Conservation (phyloP, 805 yeast genomes). For the Sugiyamaella mastotermitis region DNA sequence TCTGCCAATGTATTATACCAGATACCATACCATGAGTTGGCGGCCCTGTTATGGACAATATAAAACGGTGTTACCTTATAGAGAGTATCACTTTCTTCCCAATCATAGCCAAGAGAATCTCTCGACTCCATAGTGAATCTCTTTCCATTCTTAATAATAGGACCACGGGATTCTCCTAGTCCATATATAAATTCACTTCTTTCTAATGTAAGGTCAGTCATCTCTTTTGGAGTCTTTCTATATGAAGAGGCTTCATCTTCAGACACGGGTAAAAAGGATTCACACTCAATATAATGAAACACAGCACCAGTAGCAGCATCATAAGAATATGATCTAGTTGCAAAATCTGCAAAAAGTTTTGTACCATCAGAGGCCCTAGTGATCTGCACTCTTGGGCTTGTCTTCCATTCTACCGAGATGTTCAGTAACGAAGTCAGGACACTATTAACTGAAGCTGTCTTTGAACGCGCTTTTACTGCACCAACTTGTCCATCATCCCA, state of each 20-base stretch:
- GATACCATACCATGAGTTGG: slow-evolving; percentile 9
- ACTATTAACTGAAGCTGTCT: too few relatives aligned
- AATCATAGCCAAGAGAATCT: slow-evolving; percentile 11
- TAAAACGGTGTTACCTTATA: slow-evolving; percentile 11
- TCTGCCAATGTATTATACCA: slow-evolving; percentile 12
- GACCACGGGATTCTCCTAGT: slow-evolving; percentile 11
- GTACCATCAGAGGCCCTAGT: too few relatives aligned
- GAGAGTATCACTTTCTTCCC: slow-evolving; percentile 15
- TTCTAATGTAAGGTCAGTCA: slow-evolving; percentile 2
- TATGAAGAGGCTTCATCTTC: slow-evolving; percentile 11
- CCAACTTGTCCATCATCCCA: too few relatives aligned
- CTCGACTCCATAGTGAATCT: slow-evolving; percentile 10
- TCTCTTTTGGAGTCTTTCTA: slow-evolving; percentile 6
- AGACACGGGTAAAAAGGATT: slow-evolving; percentile 7
- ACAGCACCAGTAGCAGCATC: slow-evolving; percentile 12
- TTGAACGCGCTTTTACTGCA: too few relatives aligned
- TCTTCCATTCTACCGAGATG: too few relatives aligned
- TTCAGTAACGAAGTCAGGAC: too few relatives aligned
- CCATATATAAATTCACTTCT: slow-evolving; percentile 12
- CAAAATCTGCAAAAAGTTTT: slow-evolving; percentile 6
- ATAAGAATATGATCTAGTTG: slow-evolving; percentile 5
- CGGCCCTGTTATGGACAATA: slow-evolving; percentile 8
- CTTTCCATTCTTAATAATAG: slow-evolving; percentile 9
- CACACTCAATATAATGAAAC: slow-evolving; percentile 9
- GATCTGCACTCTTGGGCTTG: too few relatives aligned